Conservation (phyloP, 2,329 filamentous ascomycete genomes). For the Aspergillus japonicus region DNA sequence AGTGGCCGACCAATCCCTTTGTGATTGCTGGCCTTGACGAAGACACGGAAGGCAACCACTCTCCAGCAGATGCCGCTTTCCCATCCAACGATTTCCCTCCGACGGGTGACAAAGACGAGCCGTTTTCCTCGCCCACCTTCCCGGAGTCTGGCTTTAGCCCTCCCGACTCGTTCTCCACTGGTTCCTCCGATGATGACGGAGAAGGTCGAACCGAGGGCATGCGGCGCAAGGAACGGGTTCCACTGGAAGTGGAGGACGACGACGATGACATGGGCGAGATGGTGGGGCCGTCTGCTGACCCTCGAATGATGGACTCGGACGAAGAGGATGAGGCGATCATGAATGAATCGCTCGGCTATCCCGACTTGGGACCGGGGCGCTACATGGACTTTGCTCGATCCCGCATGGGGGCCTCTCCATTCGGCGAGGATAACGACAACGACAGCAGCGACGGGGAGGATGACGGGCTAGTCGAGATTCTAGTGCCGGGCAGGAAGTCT, state of each 20-base stretch:
- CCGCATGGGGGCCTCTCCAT: slow-evolving; percentile 32
- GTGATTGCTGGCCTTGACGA: slow-evolving; percentile 40
- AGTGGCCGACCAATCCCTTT: slow-evolving; percentile 39
- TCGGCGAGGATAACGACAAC: slow-evolving; percentile 43
- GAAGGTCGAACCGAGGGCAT: slow-evolving; percentile 38
- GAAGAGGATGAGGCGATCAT: slow-evolving; percentile 55
- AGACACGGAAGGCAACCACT: slow-evolving; percentile 25
- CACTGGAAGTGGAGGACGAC: slow-evolving; percentile 59
- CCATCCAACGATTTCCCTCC: slow-evolving; percentile 33
- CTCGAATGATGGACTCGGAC: slow-evolving; percentile 51
- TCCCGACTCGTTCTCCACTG: slow-evolving; percentile 39
- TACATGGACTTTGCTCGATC: slow-evolving; percentile 45
- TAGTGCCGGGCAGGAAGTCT: slow-evolving; percentile 43
- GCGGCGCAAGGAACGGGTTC: slow-evolving; percentile 48
- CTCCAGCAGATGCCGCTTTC: slow-evolving; percentile 28
- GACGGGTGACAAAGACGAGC: slow-evolving; percentile 22
- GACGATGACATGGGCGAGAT: slow-evolving; percentile 52
- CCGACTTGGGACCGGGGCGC: slow-evolving; percentile 54
- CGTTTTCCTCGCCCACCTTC: slow-evolving; percentile 36
- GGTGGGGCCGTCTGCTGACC: slow-evolving; percentile 43
- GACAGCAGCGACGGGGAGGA: slow-evolving; percentile 46
- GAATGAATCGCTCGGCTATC: slow-evolving; percentile 68
- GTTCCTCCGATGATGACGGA: slow-evolving; percentile 44
- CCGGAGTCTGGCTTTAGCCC: slow-evolving; percentile 41
- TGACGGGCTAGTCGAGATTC: slow-evolving; percentile 47